Percentiles rank a stretch among this genome's conserved stretches.
phyloP scores from a whole-genome alignment of 257 asterid genomes.

The Solanum chaucha region DNA sequence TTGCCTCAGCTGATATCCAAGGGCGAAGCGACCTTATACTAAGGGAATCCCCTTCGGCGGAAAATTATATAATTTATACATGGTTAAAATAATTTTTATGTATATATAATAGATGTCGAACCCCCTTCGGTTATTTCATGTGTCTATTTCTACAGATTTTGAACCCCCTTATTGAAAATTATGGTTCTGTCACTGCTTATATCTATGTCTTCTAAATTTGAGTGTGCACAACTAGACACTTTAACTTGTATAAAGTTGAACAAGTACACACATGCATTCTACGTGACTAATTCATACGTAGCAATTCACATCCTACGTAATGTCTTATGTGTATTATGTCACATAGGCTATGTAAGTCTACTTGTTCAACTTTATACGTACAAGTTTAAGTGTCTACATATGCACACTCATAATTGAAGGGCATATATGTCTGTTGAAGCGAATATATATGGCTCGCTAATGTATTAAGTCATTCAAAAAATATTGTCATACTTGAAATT shows the following conservation, averaged over 20 bases:
- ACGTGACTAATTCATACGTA: neutral
- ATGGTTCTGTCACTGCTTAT: too few species aligned
- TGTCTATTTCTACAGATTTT: too few species aligned
- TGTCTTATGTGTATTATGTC: neutral
- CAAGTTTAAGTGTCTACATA: neutral
- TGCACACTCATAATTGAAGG: too few species aligned
- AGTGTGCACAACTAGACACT: neutral
- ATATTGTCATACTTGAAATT: neutral
- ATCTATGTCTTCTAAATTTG: neutral
- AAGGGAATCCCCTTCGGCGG: too few species aligned
- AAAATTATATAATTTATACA: too few species aligned
- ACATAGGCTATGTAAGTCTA: accelerated
- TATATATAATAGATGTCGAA: too few species aligned
- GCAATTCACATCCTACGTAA: neutral
- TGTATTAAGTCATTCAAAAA: neutral
- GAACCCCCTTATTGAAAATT: too few species aligned
- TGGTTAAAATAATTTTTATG: too few species aligned
- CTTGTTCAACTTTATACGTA: too few species aligned
- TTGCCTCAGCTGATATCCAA: neutral
- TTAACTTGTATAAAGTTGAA: too few species aligned
- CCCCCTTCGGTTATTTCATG: too few species aligned
- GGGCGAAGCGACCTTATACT: too few species aligned
- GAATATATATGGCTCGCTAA: neutral
- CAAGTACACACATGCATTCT: neutral
- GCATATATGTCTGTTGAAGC: neutral